Percentiles rank a stretch among this genome's conserved stretches.
Conservation (phyloP, 1,284 basidiomycete genomes). For the Abortiporus biennis region DNA sequence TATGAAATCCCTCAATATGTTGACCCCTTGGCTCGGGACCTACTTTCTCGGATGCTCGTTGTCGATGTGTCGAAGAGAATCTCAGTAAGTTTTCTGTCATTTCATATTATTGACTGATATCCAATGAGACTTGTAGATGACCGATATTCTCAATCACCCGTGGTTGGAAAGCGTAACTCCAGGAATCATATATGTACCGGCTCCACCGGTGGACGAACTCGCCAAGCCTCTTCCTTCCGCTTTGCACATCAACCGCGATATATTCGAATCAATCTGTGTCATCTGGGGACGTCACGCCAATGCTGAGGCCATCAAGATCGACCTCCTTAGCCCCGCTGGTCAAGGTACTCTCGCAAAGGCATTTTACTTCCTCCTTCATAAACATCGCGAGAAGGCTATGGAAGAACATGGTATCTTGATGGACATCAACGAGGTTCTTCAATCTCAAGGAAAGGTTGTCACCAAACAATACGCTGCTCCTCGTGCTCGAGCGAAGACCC, state of each 20-base stretch:
- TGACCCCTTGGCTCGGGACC: slow-evolving; percentile 68
- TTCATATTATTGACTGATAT: slow-evolving; percentile 2
- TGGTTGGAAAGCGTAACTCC: slow-evolving; percentile 59
- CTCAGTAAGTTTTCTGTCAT: slow-evolving; percentile 51
- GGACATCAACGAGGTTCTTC: slow-evolving; percentile 29
- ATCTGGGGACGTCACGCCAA: slow-evolving; percentile 76
- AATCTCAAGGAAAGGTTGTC: slow-evolving; percentile 31
- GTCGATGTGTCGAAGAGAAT: slow-evolving; percentile 88
- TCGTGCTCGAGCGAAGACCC: slow-evolving; percentile 12
- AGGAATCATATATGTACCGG: slow-evolving; percentile 48
- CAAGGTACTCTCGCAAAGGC: slow-evolving; percentile 84
- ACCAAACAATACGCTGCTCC: slow-evolving; percentile 42
- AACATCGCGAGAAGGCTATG: slow-evolving; percentile 72
- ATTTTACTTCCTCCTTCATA: slow-evolving; percentile 83
- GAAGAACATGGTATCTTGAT: slow-evolving; percentile 54
- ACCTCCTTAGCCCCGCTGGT: slow-evolving; percentile 58
- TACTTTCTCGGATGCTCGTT: slow-evolving; percentile 80
- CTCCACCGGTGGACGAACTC: slow-evolving; percentile 62
- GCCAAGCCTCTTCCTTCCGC: slow-evolving; percentile 63
- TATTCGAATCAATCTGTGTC: slow-evolving; percentile 83
- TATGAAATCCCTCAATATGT: slow-evolving; percentile 78
- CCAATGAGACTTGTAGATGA: slow-evolving; percentile 51
- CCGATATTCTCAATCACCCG: slow-evolving; percentile 83
- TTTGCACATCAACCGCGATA: slow-evolving; percentile 78
- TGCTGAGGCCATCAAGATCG: slow-evolving; percentile 50